A percentile compares a stretch with the other conserved stretches of the same genome.
Conservation (phyloP, 306 rosid species). For the Rubus parviflorus region DNA sequence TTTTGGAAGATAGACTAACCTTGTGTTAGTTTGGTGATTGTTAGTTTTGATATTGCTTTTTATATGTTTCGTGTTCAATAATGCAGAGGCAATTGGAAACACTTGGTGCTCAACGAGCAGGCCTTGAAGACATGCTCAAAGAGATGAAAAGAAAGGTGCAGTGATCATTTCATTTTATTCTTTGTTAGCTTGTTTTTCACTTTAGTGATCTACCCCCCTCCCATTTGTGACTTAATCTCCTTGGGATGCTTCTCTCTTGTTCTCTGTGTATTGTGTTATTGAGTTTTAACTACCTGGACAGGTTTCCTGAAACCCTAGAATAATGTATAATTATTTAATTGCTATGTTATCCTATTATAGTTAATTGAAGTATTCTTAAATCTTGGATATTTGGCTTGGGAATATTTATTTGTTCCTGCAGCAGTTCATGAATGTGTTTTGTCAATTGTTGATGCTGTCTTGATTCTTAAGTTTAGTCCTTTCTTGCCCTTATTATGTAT, state of each 20-base stretch:
- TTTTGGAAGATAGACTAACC: not conserved
- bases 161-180: constrained; percentile 5
- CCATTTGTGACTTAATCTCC: not conserved
- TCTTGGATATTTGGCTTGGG: not conserved
- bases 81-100: constrained; percentile 95
- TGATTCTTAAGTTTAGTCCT: constrained; percentile 12
- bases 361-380: not conserved
- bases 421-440: not conserved
- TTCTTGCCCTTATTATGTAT: constrained; percentile 28
- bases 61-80: constrained; percentile 34
- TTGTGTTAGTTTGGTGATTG: not conserved
- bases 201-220: not conserved
- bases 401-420: not conserved
- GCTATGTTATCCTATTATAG: not conserved
- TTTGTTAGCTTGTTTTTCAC: not conserved
- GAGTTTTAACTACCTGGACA: not conserved
- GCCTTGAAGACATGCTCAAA: constrained; percentile 98
- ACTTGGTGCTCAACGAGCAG: constrained; percentile 98
- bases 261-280: not conserved
- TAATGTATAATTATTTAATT: not conserved
- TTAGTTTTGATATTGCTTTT: constrained; percentile 21
- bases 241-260: not conserved
- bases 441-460: constrained; percentile 15
- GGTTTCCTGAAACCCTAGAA: not conserved
- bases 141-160: constrained; percentile 98